These are phyloP conservation scores for Trichoderma hamatum DNA, from an alignment of 2,329 filamentous ascomycete genomes.

Conservation along the genomic window DNA sequence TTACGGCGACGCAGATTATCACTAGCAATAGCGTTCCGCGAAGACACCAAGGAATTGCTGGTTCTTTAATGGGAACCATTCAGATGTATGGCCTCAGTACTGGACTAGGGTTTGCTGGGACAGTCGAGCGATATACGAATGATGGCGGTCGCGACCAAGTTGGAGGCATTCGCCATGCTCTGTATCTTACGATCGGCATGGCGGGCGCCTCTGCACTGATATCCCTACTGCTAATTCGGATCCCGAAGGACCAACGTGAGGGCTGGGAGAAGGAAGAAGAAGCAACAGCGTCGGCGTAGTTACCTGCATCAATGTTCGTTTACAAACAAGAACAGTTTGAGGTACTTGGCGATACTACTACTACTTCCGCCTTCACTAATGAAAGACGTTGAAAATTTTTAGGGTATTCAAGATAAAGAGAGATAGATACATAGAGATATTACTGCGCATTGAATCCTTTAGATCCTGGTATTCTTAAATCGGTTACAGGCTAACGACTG, in stretches of 20 bases:
- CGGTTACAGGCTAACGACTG: not conserved
- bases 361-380: not conserved
- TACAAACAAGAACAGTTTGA: not conserved
- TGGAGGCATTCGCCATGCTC: constrained; percentile 43
- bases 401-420: not conserved
- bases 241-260: constrained; percentile 46
- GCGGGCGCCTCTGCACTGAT: constrained; percentile 41
- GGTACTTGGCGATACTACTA: not conserved
- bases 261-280: constrained; percentile 36
- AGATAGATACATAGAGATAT: not conserved
- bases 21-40: constrained; percentile 54
- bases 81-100: constrained; percentile 40
- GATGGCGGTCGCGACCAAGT: constrained; percentile 31
- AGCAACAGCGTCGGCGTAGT: not conserved
- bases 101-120: constrained; percentile 40
- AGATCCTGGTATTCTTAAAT: no score
- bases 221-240: constrained; percentile 44
- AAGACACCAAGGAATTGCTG: constrained; percentile 55
- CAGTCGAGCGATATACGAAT: constrained; percentile 37
- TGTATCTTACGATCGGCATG: constrained; percentile 46
- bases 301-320: not conserved
- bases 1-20: constrained; percentile 56
- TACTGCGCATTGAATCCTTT: not conserved
- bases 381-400: not conserved
- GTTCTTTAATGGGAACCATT: constrained; percentile 49